Evolutionary conservation across 345 rosid species (phyloP).

Genomic region (Gossypium ekmanianum): DNA sequence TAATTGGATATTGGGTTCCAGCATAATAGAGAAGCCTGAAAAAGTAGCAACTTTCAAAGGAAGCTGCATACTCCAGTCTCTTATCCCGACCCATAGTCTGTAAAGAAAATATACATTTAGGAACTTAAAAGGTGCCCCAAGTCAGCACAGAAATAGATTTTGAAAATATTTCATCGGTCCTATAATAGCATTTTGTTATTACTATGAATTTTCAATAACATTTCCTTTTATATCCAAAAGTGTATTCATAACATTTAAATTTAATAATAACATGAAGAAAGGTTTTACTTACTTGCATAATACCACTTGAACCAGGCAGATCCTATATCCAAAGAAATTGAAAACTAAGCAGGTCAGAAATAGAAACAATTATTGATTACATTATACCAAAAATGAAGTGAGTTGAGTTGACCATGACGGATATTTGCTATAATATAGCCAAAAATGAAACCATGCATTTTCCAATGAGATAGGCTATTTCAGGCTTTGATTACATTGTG

Average conservation of each 20-base stretch:
- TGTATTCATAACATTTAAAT: background rate
- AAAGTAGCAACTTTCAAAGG: slow-evolving; percentile 74
- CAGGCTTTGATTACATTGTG: background rate
- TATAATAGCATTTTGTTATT: background rate
- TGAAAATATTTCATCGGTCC: background rate
- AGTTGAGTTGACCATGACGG: background rate
- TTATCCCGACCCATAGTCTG: slow-evolving; percentile 91
- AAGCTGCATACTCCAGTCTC: slow-evolving; percentile 85
- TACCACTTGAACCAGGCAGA: slow-evolving; percentile 17
- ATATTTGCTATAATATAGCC: background rate
- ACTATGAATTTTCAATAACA: background rate
- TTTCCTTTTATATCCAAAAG: background rate
- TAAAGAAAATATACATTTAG: slow-evolving; percentile 16
- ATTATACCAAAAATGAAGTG: background rate
- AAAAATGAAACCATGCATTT: background rate
- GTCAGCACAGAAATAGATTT: background rate
- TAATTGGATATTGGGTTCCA: slow-evolving; percentile 93
- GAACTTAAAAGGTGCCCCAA: background rate
- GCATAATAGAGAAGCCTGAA: slow-evolving; percentile 90
- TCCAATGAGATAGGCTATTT: background rate
- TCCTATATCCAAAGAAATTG: slow-evolving; percentile 9
- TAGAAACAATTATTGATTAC: background rate
- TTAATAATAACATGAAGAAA: background rate
- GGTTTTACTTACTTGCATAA: slow-evolving; percentile 64
- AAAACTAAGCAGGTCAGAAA: slow-evolving; percentile 4